Evolutionary conservation across 106 monocot genomes (phyloP), one percentile per base, ranked within the genome.

Genomic region (Hemerocallis citrina): DNA sequence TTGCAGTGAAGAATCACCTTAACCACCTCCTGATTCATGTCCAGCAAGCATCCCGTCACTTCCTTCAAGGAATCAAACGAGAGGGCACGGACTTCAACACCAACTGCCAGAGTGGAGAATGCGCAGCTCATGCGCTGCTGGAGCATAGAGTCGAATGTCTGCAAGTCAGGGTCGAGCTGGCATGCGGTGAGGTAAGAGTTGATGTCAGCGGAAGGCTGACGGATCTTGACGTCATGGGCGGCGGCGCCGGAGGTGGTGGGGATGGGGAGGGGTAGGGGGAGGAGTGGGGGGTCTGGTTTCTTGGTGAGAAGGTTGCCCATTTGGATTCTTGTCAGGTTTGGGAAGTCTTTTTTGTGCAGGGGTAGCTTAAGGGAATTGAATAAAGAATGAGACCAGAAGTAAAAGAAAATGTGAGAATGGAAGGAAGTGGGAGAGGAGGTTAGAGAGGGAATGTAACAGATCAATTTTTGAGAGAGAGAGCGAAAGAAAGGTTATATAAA

Each of bases 11-110:
- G 71, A 54, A 81, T 72, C 62, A 75, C 22, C 38, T 68, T 69
- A 50, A 73, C 68, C 29, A 69, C 73, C n/a, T 79, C 75, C 15
- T 42, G 68, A 76, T 75, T 75, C 48, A 55, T 72, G 42, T 79
- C 69, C 30, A 72, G 57, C 21, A 84, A 68, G 52, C 66, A 64
- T 29, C 44, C 48, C 31, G 75, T 65, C 61, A 73, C 45, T 34
- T 65, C 75, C 31, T 48, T 50, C 60, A 85, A 60, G 63, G 77
- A 70, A 19, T 63, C 62, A 35, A 81, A 65, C 49, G 81, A 78
- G 66, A 86, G 60, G 59, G 81, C 62, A 34, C 35, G 61, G 36
- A 66, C 67, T 34, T 67, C 56, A 40, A 64, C 77, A 23, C 67
- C 71, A 21, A 20, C 38, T 17, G 67, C 68, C 17, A 85, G 38